Conservation (phyloP, 1,284 basidiomycete genomes). For the Porodaedalea pini region DNA sequence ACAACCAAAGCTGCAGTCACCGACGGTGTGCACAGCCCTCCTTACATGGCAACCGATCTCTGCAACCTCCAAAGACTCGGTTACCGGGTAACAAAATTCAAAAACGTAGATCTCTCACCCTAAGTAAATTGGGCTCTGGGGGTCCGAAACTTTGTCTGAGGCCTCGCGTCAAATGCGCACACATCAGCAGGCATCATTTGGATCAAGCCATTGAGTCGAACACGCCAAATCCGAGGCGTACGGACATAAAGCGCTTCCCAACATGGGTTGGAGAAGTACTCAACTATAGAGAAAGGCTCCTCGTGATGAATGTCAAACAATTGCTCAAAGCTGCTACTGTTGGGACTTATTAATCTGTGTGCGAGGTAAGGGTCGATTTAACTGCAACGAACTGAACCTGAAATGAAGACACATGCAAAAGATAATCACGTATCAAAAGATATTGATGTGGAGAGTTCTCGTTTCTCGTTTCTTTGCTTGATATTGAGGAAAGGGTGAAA, state of each 20-base stretch:
- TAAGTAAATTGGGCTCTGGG: neutral
- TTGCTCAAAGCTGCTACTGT: neutral
- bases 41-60: neutral
- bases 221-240: neutral
- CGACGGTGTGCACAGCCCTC: neutral
- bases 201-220: neutral
- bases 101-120: constrained; percentile 13
- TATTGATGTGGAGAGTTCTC: neutral
- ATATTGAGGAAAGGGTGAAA: neutral
- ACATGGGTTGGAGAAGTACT: neutral
- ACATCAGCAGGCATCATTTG: neutral
- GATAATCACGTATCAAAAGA: neutral
- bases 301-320: neutral
- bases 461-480: neutral
- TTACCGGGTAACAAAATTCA: neutral
- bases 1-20: neutral
- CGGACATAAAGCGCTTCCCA: constrained; percentile 3
- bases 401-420: neutral
- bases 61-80: neutral
- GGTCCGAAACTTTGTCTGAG: neutral
- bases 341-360: neutral
- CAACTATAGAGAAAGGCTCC: neutral
- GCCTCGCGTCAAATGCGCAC: neutral
- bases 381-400: neutral
- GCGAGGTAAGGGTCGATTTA: neutral